Base-by-base conservation (phyloP, 768 basidiomycete species). In the Trametes meyenii region DNA sequence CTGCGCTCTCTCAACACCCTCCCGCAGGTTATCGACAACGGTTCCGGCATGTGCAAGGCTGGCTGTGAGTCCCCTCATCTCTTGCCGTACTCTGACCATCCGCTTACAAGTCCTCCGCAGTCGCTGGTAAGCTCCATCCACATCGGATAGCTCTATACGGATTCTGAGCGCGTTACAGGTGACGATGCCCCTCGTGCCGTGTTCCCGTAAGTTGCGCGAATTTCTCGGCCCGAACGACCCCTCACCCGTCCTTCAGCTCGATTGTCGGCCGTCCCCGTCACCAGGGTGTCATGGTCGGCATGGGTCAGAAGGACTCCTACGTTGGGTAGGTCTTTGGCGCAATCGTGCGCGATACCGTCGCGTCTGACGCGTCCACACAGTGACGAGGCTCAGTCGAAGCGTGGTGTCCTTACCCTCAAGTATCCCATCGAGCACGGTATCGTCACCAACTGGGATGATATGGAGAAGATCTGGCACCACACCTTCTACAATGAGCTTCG, bases 41-140 rank as follows among this genome's bases (percentile, higher is more conserved):
- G 93, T 73, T 98, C 96, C 73, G 96, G 96, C 79, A 98, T 98
- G 96, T 98, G 96, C 90, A 98, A 98, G 83, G 96, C 96, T 86
- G 96, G 97, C 79, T 94, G 92, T 93, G 76, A 70, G 90, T 88
- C 40, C n/a, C n/a, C 26, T 35, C 52, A 59, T 54, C 53, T 63
- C 50, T 63, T 51, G 40, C 39, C 54, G 29, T 62, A 49, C 60
- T 60, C 55, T 49, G 57, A 69, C 73, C 75, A 75, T 67, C 74
- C 83, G 90, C 96, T 75, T 92, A 97, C 79, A 40, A 89, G 88
- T 66, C 89, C 88, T 55, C 35, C 77, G 88, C 92, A 74, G 96
- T 96, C 72, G 74, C 74, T 54, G 74, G 74, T 69, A 65, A 63
- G 71, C 50, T 48, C 3, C 14, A 2, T 50, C 29, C 14, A 17